Base-by-base conservation (phyloP, 1,139 yeast species). In the Scheffersomyces stambukii region DNA sequence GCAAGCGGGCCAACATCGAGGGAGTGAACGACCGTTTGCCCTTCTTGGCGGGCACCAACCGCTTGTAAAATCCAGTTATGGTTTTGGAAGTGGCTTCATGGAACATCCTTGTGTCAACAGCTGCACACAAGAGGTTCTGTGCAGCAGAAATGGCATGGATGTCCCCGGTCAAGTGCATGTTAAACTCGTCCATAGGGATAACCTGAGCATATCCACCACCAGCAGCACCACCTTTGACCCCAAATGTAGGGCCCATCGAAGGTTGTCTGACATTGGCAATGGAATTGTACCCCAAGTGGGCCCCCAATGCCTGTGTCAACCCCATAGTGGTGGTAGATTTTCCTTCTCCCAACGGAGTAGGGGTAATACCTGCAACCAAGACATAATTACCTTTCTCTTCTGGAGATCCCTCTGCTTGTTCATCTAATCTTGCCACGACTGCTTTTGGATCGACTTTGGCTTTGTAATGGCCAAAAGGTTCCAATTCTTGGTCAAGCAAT, bases 221-320 rank as follows among this genome's bases (percentile, higher is more conserved):
- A 8, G 93, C 91, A 38, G 93, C 93, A 55, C 91, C 91, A 51
- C 93, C 93, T 57, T 82, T 82, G 34, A 81, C 84, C 55, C 93
- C 93, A 48, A 82, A 81, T 7, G 91, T 82, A 31, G 93, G 93
- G 13, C 93, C 93, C 89, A 81, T 81, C 9, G 88, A 79, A 9
- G 93, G 91, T 52, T 82, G 93, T 57, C 93, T 73, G 26, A 82
- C 88, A 46, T 81, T 81, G 30, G 91, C 93, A 54, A 82, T 70
- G 10, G 85, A 71, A 36, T 81, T 78, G 41, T 67, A 69, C 25
- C 74, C 70, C 50, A 81, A 64, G 47, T 81, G 89, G 8, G 89
- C 88, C 31, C 88, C 83, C 35, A 82, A 60, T 4, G 91, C 88
- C 57, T 82, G 91, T 11, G 81, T 84, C 43, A 81, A 64, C 25